Base-by-base conservation (phyloP, 2,329 filamentous ascomycete species). In the Metarhizium brunneum region DNA sequence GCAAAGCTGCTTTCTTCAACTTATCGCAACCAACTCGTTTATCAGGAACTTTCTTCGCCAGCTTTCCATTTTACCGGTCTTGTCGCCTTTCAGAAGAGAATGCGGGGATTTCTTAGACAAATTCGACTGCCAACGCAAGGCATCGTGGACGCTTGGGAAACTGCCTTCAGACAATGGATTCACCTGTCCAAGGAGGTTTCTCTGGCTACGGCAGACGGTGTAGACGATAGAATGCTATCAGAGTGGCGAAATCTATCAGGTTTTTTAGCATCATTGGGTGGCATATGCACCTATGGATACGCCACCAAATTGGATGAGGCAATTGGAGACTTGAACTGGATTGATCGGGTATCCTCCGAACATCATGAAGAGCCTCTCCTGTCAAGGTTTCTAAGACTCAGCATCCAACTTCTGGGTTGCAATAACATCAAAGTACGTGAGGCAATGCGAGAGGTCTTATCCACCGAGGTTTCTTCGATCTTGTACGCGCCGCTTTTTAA, bases 211-310 rank as follows among this genome's bases (percentile, higher is more conserved):
- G 62, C 73, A 4, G 79, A 85, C 25, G 68, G 68, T 7, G 68
- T 83, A 18, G 77, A 83, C 40, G 83, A 86, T 59, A 77, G 70
- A 57, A 73, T 74, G 3, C 68, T 86, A 14, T 76, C 79, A 1
- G 83, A 87, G 63, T 88, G 85, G 85, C 78, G 85, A 42, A 88
- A 87, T 59, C 79, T 83, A 62, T 86, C 84, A 1, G 85, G 85
- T 0, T 86, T 88, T 59, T 73, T 88, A 11, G 84, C 84, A 5
- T 86, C 85, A 0, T 69, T 87, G 5, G 84, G 83, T 14, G 84
- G 85, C 2, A 79, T 84, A 54, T 88, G 85, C 65, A 81, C 81
- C 8, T 79, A 84, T 2, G 79, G 83, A 56, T 80, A 83, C 63
- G 73, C 78, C 51, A 71, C 76, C 53, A 71, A 77, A 11, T 65